A percentile compares a stretch with the other conserved stretches of the same genome.
Conservation (phyloP, 345 rosid species). For the Draba incana region DNA sequence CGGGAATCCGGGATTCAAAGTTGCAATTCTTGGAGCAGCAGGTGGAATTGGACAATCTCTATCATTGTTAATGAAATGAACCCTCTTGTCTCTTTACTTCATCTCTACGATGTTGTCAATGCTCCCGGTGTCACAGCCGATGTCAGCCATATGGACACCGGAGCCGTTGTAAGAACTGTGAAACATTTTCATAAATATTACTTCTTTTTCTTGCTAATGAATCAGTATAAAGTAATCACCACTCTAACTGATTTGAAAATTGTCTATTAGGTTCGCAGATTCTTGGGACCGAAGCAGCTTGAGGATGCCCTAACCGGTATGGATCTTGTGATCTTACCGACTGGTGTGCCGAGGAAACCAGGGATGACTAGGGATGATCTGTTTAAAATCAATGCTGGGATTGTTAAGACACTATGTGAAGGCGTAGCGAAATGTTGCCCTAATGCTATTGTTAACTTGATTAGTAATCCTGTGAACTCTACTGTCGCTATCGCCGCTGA, state of each 20-base stretch:
- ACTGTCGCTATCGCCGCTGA: slow-evolving; percentile 86
- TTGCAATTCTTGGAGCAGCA: slow-evolving; percentile 80
- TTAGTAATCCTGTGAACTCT: slow-evolving; percentile 88
- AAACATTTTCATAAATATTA: not conserved
- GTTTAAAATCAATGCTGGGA: slow-evolving; percentile 89
- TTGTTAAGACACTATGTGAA: slow-evolving; percentile 78
- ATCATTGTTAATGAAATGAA: slow-evolving; percentile 69
- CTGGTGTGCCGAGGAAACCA: slow-evolving; percentile 89
- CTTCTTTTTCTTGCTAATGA: not conserved
- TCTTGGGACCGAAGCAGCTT: slow-evolving; percentile 77
- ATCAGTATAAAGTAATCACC: not conserved
- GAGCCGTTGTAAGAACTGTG: slow-evolving; percentile 65
- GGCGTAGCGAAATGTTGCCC: slow-evolving; percentile 78
- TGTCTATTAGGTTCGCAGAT: slow-evolving; percentile 66
- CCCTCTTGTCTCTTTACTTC: slow-evolving; percentile 84
- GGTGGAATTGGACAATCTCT: slow-evolving; percentile 82
- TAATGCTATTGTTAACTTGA: slow-evolving; percentile 73
- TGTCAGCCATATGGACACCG: slow-evolving; percentile 87
- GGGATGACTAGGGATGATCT: slow-evolving; percentile 93
- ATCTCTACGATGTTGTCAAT: slow-evolving; percentile 81
- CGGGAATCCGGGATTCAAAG: slow-evolving; percentile 76
- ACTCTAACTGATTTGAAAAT: not conserved
- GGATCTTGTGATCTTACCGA: slow-evolving; percentile 88
- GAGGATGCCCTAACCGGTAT: slow-evolving; percentile 77
- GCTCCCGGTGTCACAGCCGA: slow-evolving; percentile 91